Conservation (phyloP, 139 green algal genomes). For the Volvox africanus region DNA sequence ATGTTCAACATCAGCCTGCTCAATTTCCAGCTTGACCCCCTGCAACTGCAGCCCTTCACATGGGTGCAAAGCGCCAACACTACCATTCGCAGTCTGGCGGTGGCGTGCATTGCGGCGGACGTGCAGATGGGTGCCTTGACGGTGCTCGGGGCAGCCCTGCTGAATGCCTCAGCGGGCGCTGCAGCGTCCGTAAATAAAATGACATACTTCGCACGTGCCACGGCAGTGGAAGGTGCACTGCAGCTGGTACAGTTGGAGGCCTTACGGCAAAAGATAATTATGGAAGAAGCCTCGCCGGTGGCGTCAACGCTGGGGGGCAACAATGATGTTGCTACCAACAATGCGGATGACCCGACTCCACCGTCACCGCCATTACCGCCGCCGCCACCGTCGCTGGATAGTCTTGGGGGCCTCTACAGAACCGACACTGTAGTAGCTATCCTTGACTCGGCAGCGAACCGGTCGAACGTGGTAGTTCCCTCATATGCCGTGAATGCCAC, state of each 20-base stretch:
- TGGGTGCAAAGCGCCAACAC: neutral
- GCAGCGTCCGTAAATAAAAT: neutral
- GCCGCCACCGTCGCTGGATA: neutral
- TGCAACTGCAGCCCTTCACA: conserved; percentile 15
- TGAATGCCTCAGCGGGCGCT: neutral
- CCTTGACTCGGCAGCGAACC: neutral
- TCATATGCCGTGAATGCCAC: conserved; percentile 6
- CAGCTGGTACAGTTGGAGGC: neutral
- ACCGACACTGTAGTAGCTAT: neutral
- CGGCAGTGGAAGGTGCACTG: neutral
- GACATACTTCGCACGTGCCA: neutral
- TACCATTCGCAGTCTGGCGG: neutral
- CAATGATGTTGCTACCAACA: neutral
- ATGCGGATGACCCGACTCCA: neutral
- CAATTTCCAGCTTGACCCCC: neutral
- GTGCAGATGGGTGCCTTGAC: conserved; percentile 1
- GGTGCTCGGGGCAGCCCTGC: conserved; percentile 13
- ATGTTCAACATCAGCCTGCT: neutral
- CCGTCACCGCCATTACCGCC: neutral
- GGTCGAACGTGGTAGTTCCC: neutral
- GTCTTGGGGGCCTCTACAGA: neutral
- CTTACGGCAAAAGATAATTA: neutral
- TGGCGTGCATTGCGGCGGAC: conserved; percentile 30
- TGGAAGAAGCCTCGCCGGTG: neutral
- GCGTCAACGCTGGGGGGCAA: no score